These are phyloP conservation scores for Xylariaceae sp. DNA, from an alignment of 2,329 filamentous ascomycete genomes.

Conservation along the genomic window DNA sequence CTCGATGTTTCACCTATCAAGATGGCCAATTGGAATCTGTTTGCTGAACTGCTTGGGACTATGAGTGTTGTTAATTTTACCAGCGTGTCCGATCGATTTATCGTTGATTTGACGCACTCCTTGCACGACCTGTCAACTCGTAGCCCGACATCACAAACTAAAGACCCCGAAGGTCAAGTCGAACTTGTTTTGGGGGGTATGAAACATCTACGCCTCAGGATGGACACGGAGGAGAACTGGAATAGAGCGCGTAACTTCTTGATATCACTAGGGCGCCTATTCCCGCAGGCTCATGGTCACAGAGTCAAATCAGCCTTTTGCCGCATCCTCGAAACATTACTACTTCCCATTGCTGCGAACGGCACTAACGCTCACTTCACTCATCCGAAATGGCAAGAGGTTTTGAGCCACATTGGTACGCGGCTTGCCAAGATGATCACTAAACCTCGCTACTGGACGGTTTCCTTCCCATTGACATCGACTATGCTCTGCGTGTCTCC, in stretches of 20 bases:
- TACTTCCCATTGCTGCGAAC: slow-evolving; percentile 81
- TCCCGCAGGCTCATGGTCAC: slow-evolving; percentile 80
- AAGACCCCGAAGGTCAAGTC: slow-evolving; percentile 73
- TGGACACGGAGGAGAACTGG: slow-evolving; percentile 71
- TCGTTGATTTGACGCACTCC: slow-evolving; percentile 72
- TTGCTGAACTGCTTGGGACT: slow-evolving; percentile 86
- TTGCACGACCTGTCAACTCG: slow-evolving; percentile 74
- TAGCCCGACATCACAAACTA: slow-evolving; percentile 54
- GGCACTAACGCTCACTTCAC: slow-evolving; percentile 72
- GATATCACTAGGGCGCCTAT: slow-evolving; percentile 74
- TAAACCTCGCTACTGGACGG: slow-evolving; percentile 89
- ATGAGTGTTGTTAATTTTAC: slow-evolving; percentile 93
- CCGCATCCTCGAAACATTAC: slow-evolving; percentile 79
- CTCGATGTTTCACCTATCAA: slow-evolving; percentile 74
- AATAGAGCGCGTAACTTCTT: slow-evolving; percentile 87
- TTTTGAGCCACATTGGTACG: slow-evolving; percentile 73
- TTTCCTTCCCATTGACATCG: slow-evolving; percentile 82
- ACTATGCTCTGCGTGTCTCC: slow-evolving; percentile 85
- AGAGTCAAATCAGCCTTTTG: slow-evolving; percentile 93
- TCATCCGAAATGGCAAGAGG: slow-evolving; percentile 80
- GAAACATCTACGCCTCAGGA: slow-evolving; percentile 78
- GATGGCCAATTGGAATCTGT: slow-evolving; percentile 93
- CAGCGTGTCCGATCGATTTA: slow-evolving; percentile 76
- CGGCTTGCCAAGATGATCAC: slow-evolving; percentile 78
- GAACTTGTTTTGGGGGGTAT: slow-evolving; percentile 87